A percentile compares a stretch with the other conserved stretches of the same genome.
These are phyloP conservation scores for Ambrosiella beaveri DNA, from an alignment of 2,329 filamentous ascomycete genomes.

Conservation along the genomic window DNA sequence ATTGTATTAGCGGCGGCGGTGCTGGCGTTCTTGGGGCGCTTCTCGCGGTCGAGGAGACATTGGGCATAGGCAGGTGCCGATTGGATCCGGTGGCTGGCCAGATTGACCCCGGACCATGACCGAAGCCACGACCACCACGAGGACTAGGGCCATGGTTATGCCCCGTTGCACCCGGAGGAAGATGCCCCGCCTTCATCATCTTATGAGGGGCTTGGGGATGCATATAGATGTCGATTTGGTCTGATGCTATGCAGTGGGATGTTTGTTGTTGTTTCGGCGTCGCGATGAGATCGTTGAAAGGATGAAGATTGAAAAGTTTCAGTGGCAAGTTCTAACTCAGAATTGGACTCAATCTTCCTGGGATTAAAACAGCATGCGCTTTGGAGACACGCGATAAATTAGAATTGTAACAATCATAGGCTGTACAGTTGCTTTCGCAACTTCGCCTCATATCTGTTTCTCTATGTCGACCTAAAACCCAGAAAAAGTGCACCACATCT, in stretches of 20 bases:
- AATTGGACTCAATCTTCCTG: too few species aligned
- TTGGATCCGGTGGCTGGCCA: neutral
- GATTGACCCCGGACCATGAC: neutral
- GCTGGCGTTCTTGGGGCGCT: too few species aligned
- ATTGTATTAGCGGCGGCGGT: constrained; percentile 1
- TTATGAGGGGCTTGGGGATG: constrained; percentile 3
- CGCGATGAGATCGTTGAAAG: too few species aligned
- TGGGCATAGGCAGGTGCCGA: neutral
- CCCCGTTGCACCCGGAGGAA: constrained; percentile 1
- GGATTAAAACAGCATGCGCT: too few species aligned
- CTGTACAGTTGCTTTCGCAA: neutral
- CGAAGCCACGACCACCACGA: neutral
- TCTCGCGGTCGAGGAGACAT: neutral
- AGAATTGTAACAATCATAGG: too few species aligned
- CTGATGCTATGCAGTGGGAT: neutral
- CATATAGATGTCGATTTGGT: neutral
- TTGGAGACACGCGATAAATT: too few species aligned
- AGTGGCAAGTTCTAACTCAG: too few species aligned
- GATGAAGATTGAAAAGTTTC: too few species aligned
- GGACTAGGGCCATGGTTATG: neutral
- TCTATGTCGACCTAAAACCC: too few species aligned
- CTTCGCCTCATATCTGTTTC: neutral
- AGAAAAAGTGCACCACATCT: constrained; percentile 1
- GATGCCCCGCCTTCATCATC: neutral
- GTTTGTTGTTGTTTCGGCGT: neutral